Evolutionary conservation across 1,139 yeast genomes (phyloP).

Genomic region (Candida sanyaensis): DNA sequence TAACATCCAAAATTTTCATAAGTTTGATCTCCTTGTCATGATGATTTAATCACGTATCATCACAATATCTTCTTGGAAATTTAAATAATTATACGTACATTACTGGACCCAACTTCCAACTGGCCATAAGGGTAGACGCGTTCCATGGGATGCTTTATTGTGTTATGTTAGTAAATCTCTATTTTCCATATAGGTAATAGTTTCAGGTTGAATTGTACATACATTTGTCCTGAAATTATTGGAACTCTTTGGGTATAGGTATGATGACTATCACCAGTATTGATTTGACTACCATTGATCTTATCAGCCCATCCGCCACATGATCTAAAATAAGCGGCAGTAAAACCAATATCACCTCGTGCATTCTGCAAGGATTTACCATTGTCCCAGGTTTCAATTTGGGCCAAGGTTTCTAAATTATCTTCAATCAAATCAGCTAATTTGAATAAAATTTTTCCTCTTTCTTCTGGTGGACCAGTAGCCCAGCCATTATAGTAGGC

Average conservation of each 20-base stretch:
- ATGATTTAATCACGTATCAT: no score
- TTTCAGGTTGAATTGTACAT: no score
- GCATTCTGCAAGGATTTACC: constrained; percentile 69
- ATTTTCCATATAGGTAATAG: no score
- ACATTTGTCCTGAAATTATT: constrained; percentile 77
- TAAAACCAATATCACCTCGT: constrained; percentile 59
- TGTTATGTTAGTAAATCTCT: no score
- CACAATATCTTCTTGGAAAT: no score
- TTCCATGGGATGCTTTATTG: constrained; percentile 91
- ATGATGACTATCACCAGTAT: constrained; percentile 61
- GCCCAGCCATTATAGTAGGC: constrained; percentile 54
- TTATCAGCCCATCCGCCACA: constrained; percentile 89
- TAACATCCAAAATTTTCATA: no score
- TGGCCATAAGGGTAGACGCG: constrained; percentile 80
- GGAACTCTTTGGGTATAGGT: constrained; percentile 66
- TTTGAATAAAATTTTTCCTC: constrained; percentile 55
- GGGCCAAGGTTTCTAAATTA: constrained; percentile 58
- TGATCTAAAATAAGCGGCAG: constrained; percentile 64
- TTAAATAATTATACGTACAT: no score
- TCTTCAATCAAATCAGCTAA: constrained; percentile 66
- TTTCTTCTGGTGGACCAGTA: constrained; percentile 42
- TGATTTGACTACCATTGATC: constrained; percentile 65
- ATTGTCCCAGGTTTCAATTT: constrained; percentile 76
- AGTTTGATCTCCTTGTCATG: no score
- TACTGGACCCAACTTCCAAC: constrained; percentile 88